These are phyloP conservation scores for Copromyces sp. DNA, from an alignment of 495 filamentous ascomycete genomes.

Conservation along the genomic window DNA sequence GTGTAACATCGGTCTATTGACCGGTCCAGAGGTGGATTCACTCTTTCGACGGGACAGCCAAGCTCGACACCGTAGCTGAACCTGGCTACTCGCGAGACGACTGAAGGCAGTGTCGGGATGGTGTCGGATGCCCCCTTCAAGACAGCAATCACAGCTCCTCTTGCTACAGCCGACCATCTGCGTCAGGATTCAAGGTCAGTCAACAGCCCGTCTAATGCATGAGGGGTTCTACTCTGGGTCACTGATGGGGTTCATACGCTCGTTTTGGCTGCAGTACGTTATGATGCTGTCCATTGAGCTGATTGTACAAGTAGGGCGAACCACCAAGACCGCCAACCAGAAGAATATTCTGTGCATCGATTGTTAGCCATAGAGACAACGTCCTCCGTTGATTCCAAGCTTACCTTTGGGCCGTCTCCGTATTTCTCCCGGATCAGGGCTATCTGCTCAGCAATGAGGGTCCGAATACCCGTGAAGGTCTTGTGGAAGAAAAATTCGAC, in stretches of 20 bases:
- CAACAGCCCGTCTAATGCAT: not conserved
- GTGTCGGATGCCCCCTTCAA: not conserved
- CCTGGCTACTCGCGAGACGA: not conserved
- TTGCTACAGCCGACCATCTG: not conserved
- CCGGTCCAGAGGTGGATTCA: not conserved
- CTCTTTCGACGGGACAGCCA: not conserved
- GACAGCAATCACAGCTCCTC: not conserved
- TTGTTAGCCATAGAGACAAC: not conserved
- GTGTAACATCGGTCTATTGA: not conserved
- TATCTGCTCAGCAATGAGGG: not conserved
- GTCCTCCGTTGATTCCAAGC: not conserved
- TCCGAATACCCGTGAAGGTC: not conserved
- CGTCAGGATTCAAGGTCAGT: not conserved
- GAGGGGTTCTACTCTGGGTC: not conserved
- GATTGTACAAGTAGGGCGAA: not conserved
- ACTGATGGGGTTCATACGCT: not conserved
- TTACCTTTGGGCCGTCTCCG: not conserved
- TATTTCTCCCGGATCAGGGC: not conserved
- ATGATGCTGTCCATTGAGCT: not conserved
- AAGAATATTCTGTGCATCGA: not conserved
- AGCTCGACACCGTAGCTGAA: not conserved
- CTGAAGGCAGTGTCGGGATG: not conserved
- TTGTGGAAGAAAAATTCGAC: not conserved
- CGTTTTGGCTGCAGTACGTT: not conserved
- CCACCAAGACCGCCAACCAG: not conserved